Conservation (phyloP, 1,284 basidiomycete species). For the Sparassis latifolia region DNA sequence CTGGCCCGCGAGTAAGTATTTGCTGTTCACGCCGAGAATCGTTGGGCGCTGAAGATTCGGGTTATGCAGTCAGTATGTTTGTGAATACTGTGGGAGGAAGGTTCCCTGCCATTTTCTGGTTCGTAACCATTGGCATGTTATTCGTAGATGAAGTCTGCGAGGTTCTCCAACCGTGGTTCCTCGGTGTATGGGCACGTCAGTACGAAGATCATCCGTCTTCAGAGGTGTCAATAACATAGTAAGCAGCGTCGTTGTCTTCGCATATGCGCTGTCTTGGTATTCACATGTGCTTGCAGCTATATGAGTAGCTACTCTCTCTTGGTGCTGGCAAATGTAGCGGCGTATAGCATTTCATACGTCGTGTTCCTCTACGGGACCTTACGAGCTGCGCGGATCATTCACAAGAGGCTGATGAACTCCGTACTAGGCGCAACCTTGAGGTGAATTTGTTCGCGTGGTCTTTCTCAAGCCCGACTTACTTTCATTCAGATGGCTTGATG, state of each 20-base stretch:
- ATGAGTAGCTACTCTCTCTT: constrained; percentile 36
- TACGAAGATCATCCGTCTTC: constrained; percentile 23
- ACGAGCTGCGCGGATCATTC: constrained; percentile 52
- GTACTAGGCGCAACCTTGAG: constrained; percentile 52
- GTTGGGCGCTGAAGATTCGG: too few relatives aligned
- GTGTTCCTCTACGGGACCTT: constrained; percentile 35
- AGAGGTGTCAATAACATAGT: constrained; percentile 18
- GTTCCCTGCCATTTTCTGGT: constrained; percentile 27
- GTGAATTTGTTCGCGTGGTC: constrained; percentile 8
- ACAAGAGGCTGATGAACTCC: constrained; percentile 46
- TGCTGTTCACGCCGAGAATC: too few relatives aligned
- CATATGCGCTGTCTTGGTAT: not conserved
- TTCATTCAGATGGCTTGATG: constrained; percentile 41
- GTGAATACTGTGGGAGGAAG: constrained; percentile 27
- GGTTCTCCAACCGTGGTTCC: constrained; percentile 18
- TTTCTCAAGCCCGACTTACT: not conserved
- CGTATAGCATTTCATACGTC: constrained; percentile 23
- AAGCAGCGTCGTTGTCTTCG: constrained; percentile 2
- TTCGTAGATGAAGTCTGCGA: constrained; percentile 13
- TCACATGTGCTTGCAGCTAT: constrained; percentile 25
- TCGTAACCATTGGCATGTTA: constrained; percentile 19
- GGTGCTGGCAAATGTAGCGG: constrained; percentile 22
- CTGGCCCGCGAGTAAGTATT: constrained; percentile 33
- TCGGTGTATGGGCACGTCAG: constrained; percentile 25
- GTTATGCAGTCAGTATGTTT: constrained; percentile 11